Conservation (phyloP, 306 rosid species). For the Lathyrus tuberosus region DNA sequence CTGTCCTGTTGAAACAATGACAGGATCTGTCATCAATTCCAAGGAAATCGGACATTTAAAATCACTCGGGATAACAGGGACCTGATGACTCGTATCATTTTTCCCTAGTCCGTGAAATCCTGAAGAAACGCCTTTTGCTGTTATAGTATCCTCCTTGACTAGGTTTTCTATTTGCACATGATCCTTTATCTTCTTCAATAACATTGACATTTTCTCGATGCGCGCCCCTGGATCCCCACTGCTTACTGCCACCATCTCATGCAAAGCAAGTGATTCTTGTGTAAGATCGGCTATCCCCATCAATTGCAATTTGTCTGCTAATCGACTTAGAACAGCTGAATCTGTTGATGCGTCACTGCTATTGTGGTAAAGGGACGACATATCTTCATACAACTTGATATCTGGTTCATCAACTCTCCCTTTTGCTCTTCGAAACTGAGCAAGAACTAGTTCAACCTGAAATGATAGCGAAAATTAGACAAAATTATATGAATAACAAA, state of each 20-base stretch:
- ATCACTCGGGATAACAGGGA: slow-evolving; percentile 76
- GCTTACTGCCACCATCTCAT: slow-evolving; percentile 81
- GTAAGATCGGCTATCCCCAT: slow-evolving; percentile 78
- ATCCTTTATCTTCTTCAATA: slow-evolving; percentile 82
- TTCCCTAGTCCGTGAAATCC: slow-evolving; percentile 54
- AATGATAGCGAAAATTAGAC: slow-evolving; percentile 35
- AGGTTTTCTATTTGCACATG: slow-evolving; percentile 83
- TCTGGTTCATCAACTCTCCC: slow-evolving; percentile 76
- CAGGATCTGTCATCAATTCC: slow-evolving; percentile 96
- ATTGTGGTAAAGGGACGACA: slow-evolving; percentile 58
- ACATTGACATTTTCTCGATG: slow-evolving; percentile 83
- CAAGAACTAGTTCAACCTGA: slow-evolving; percentile 93
- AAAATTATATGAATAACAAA: slow-evolving; percentile 25
- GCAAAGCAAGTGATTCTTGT: slow-evolving; percentile 88
- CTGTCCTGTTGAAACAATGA: slow-evolving; percentile 99
- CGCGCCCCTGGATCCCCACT: slow-evolving; percentile 88
- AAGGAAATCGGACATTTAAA: slow-evolving; percentile 96
- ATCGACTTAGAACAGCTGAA: slow-evolving; percentile 60
- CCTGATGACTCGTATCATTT: slow-evolving; percentile 57
- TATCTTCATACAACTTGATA: slow-evolving; percentile 72
- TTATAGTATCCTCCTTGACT: slow-evolving; percentile 47
- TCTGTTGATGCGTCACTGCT: slow-evolving; percentile 58
- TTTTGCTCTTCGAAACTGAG: slow-evolving; percentile 94
- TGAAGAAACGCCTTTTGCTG: slow-evolving; percentile 50
- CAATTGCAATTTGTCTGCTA: slow-evolving; percentile 80